Evolutionary conservation across 1,139 yeast species (phyloP), one percentile per base, ranked within the genome.

Genomic region (Nakaseomyces sp.): DNA sequence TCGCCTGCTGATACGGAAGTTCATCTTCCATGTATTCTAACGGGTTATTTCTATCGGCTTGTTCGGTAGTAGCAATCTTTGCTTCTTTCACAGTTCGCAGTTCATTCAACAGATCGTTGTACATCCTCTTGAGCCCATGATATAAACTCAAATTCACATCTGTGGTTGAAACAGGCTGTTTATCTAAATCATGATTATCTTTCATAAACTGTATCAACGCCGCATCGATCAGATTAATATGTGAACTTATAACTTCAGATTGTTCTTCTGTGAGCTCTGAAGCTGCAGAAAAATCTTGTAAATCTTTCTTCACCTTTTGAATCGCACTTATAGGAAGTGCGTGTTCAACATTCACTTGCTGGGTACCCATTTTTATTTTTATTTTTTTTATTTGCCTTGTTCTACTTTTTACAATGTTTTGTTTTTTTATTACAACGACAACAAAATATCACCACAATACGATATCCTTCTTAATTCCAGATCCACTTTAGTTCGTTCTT

Each of bases 81-180:
- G 30, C 36, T 10, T 41, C 38, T 13, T 53, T 52, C 25, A 60
- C 50, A 13, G 50, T 46, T 12, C 43, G 45, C 40, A 61, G 46
- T 41, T 57, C 59, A 28, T 48, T 41, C 43, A 61, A 46, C 42
- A 60, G 60, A 44, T 59, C 61, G 12, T 47, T 45, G 40, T 61
- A 61, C 64, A 61, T 57, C 20, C 53, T 45, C 28, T 56, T 56
- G 42, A 61, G 45, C 3, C 64, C 65, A 20, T 45, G 47, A 47
- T 55, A 58, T 32, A 61, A 46, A 41, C 60, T 58, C 5, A 50
- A 43, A 44, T 61, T 64, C 13, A 55, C 55, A 24, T 50, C 54
- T 8, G 61, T 60, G 15, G 58, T 54, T 17, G 49, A 49, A 3
- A 45, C 45, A 13, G 50, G 54, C 4, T 41, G 50, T 29, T 45